Evolutionary conservation across 169 alveolate genomes (phyloP).

Genomic region (Eimeria acervulina): DNA sequence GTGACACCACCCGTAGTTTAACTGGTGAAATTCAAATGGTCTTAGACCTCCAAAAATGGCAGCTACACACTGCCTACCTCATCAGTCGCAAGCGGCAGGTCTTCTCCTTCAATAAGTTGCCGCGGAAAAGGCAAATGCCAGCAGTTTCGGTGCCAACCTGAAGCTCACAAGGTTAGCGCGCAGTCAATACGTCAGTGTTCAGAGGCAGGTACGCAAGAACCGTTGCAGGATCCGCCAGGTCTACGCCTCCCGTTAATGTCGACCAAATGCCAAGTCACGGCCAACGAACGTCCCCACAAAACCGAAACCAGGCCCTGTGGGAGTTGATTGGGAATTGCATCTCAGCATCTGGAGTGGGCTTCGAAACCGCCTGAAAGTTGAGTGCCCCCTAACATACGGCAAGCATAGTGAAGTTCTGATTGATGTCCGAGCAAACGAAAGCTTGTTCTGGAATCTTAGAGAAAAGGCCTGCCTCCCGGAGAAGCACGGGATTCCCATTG

Average conservation of each 20-base stretch:
- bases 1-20: not conserved
- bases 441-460: conserved; percentile 76
- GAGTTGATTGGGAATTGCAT: not conserved
- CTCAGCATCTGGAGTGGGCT: not conserved
- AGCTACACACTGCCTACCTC: conserved; percentile 13
- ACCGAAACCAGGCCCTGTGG: not conserved
- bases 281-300: not conserved
- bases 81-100: conserved; percentile 80
- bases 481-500: conserved; percentile 62
- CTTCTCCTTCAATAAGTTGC: conserved; percentile 70
- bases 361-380: not conserved
- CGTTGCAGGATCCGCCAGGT: not conserved
- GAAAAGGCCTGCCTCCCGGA: conserved; percentile 81
- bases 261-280: not conserved
- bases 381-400: conserved; percentile 52
- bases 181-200: not conserved
- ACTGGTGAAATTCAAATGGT: not conserved
- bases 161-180: not conserved
- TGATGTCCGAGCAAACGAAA: conserved; percentile 72
- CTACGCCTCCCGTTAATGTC: not conserved
- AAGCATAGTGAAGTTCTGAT: conserved; percentile 59
- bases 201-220: not conserved
- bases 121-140: conserved; percentile 82
- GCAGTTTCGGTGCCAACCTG: conserved; percentile 80
- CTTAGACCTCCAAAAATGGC: not conserved